Evolutionary conservation across 208 protist species (phyloP), one percentile per base, ranked within the genome.

Genomic region (Tetramitus jugosus): DNA sequence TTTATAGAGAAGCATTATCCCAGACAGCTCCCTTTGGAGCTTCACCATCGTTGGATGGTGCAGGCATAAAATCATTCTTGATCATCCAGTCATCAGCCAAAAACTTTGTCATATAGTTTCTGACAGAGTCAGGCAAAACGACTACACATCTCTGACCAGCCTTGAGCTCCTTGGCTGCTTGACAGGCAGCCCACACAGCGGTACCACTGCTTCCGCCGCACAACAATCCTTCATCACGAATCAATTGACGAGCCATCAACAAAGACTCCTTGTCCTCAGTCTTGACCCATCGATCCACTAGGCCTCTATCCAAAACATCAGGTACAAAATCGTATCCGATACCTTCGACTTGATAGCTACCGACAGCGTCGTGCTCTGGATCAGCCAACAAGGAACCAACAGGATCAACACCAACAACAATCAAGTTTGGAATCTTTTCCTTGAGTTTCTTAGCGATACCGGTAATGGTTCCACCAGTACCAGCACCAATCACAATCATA

Each of bases 271-370:
- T 83, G 80, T 98, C 95, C 8, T 85, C 77, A 20, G 87, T 91
- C 87, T 98, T 97, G 35, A 96, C 80, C 94, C 94, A 98, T 52
- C 84, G 39, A 79, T 97, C 93, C 35, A 97, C 88, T 67, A 92
- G 86, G 43, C 87, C 43, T 45, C 90, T 86, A 68, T 94, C 91
- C 79, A 96, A 91, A 60, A 97, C 95, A n/a, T 89, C 85, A 37
- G 95, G 95, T 20, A 98, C 90, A 84, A 98, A 98, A 86, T 98
- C 95, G 84, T 98, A 98, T 71, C 96, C 96, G 81, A 98, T 98
- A 77, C 96, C 96, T 86, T 98, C 94, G 13, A 98, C 94, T 61
- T 95, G 84, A 83, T 97, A 97, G 37, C 89, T 65, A 49, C 75
- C 52, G 17, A 80, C 79, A 14, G 74, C 78, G 0, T 79, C 76